These are phyloP conservation scores for Claviceps pusilla DNA, from an alignment of 2,329 filamentous ascomycete genomes.

Conservation along the genomic window DNA sequence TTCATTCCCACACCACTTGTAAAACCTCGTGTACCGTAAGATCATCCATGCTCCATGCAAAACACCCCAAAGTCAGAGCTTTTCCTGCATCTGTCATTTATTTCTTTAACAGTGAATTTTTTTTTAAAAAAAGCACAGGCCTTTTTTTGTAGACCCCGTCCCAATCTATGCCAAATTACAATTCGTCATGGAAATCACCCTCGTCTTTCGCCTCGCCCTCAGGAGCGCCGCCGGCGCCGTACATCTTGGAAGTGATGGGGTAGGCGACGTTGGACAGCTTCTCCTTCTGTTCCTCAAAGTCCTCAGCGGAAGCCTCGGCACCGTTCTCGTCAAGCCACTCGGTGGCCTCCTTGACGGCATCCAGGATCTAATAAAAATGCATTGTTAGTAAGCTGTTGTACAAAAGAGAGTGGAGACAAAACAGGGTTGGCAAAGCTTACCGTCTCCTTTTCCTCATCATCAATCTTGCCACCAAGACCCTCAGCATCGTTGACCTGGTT, in stretches of 20 bases:
- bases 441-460: slow-evolving; percentile 95
- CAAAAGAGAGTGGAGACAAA: neutral
- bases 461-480: slow-evolving; percentile 94
- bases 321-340: slow-evolving; percentile 97
- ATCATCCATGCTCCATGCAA: slow-evolving; percentile 11
- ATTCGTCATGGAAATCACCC: slow-evolving; percentile 61
- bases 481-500: slow-evolving; percentile 97
- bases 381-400: slow-evolving; percentile 22
- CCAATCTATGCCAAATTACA: slow-evolving; percentile 42
- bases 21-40: slow-evolving; percentile 7
- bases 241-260: slow-evolving; percentile 97
- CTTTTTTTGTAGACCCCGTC: neutral
- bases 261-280: slow-evolving; percentile 94
- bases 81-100: neutral
- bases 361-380: slow-evolving; percentile 47
- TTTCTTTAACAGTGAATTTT: neutral
- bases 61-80: slow-evolving; percentile 12
- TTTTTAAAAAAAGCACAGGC: slow-evolving; percentile 3
- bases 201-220: slow-evolving; percentile 46
- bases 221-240: slow-evolving; percentile 47
- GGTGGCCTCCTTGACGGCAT: slow-evolving; percentile 90
- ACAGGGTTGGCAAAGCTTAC: slow-evolving; percentile 31
- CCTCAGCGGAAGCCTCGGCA: slow-evolving; percentile 69
- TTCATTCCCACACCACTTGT: slow-evolving; percentile 6
- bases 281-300: slow-evolving; percentile 99